phyloP scores from a whole-genome alignment of 129 eudicot genomes.

The Centella asiatica region DNA sequence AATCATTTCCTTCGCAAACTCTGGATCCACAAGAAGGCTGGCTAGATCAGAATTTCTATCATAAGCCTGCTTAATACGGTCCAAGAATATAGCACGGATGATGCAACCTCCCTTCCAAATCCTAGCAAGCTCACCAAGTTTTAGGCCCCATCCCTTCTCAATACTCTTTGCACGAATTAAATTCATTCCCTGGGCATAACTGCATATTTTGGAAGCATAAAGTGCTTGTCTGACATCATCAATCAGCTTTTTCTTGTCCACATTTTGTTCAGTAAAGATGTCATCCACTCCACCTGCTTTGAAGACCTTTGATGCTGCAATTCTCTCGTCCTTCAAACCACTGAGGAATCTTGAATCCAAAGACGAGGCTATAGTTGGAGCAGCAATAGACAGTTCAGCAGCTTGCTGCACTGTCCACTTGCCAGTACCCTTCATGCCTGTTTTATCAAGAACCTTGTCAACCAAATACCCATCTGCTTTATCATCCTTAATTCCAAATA shows the following conservation, averaged over 20 bases:
- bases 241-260: constrained; percentile 49
- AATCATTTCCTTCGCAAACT: constrained; percentile 53
- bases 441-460: constrained; percentile 55
- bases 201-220: constrained; percentile 62
- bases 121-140: constrained; percentile 64
- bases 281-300: constrained; percentile 42
- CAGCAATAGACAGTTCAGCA: constrained; percentile 65
- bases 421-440: constrained; percentile 74
- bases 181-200: constrained; percentile 73
- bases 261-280: constrained; percentile 29
- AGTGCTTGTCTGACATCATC: constrained; percentile 68
- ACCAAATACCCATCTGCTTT: constrained; percentile 57
- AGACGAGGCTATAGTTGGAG: constrained; percentile 59
- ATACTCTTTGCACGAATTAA: constrained; percentile 60
- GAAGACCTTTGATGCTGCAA: constrained; percentile 54
- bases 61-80: constrained; percentile 60
- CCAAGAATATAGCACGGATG: constrained; percentile 64
- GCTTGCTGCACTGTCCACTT: constrained; percentile 78
- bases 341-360: constrained; percentile 60
- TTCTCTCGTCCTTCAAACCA: constrained; percentile 63
- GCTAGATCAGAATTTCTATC: constrained; percentile 56
- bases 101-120: constrained; percentile 78
- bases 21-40: constrained; percentile 53
- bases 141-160: constrained; percentile 55
- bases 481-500: constrained; percentile 55